Evolutionary conservation across 305 asterid species (phyloP).

Genomic region (Striga hermonthica): DNA sequence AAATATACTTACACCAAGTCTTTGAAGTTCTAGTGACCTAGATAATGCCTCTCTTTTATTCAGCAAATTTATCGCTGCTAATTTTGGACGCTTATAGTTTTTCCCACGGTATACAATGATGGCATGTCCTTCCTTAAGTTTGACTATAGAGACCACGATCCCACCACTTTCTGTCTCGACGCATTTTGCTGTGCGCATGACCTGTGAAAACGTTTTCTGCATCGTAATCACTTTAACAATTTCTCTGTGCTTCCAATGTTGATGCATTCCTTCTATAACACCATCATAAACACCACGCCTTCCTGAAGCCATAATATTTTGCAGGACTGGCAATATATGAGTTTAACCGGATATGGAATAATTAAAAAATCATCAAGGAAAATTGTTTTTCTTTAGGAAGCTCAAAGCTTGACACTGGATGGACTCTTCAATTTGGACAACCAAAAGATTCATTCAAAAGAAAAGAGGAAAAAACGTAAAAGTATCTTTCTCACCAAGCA

Average conservation of each 20-base stretch:
- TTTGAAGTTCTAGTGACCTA: slow-evolving; percentile 83
- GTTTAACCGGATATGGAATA: slow-evolving; percentile 12
- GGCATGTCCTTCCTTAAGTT: slow-evolving; percentile 90
- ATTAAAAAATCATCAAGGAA: slow-evolving; percentile 17
- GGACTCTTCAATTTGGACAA: background rate
- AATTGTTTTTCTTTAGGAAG: background rate
- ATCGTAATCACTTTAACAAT: slow-evolving; percentile 82
- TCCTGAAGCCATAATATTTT: slow-evolving; percentile 51
- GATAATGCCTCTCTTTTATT: slow-evolving; percentile 72
- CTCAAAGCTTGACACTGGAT: background rate
- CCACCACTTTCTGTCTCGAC: slow-evolving; percentile 83
- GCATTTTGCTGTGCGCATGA: slow-evolving; percentile 58
- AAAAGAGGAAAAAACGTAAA: too few relatives aligned
- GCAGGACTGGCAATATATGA: background rate
- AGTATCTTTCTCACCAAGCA: slow-evolving; percentile 59
- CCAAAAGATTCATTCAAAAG: background rate
- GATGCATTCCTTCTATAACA: slow-evolving; percentile 84
- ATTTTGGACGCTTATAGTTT: slow-evolving; percentile 76
- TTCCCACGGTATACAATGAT: slow-evolving; percentile 91
- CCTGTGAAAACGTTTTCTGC: slow-evolving; percentile 70
- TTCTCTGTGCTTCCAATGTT: slow-evolving; percentile 97
- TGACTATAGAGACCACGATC: slow-evolving; percentile 59
- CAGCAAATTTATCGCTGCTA: slow-evolving; percentile 47
- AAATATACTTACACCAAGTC: slow-evolving; percentile 72
- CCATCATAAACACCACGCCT: slow-evolving; percentile 95